These are phyloP conservation scores for Cucurbita pepo DNA, from an alignment of 306 rosid genomes.

Conservation along the genomic window DNA sequence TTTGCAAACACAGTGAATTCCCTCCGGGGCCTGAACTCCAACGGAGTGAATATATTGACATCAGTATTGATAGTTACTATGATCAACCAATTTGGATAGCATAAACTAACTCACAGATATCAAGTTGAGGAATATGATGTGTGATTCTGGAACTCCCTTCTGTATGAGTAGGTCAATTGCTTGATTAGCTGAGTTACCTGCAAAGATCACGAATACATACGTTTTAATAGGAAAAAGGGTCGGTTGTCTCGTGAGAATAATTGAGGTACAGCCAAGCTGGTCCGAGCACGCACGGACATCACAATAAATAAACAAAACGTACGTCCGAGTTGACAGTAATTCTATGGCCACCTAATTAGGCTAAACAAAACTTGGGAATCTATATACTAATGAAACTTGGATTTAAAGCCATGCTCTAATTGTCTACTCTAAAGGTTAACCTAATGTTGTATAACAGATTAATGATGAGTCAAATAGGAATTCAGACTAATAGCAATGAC, in stretches of 20 bases:
- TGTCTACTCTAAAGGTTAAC: background rate
- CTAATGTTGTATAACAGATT: background rate
- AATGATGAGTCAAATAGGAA: background rate
- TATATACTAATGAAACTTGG: background rate
- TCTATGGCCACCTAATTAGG: background rate
- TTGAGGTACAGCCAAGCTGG: background rate
- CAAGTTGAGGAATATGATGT: conserved; percentile 83
- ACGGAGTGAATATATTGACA: background rate
- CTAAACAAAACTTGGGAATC: background rate
- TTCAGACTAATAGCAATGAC: background rate
- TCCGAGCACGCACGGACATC: background rate
- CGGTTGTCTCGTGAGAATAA: background rate
- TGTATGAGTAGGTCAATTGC: conserved; percentile 85
- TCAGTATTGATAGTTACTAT: background rate
- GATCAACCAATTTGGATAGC: background rate
- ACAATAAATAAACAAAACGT: too few species aligned
- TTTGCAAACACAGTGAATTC: conserved; percentile 77
- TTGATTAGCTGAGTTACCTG: conserved; percentile 93
- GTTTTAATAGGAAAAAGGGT: too few species aligned
- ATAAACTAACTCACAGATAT: conserved; percentile 59
- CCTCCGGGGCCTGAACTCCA: conserved; percentile 76
- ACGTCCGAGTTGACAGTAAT: too few species aligned
- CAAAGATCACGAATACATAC: background rate
- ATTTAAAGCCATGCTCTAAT: background rate
- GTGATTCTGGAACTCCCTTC: conserved; percentile 91